Base-by-base conservation (phyloP, 148 eudicot species). In the Fagopyrum homotropicum region DNA sequence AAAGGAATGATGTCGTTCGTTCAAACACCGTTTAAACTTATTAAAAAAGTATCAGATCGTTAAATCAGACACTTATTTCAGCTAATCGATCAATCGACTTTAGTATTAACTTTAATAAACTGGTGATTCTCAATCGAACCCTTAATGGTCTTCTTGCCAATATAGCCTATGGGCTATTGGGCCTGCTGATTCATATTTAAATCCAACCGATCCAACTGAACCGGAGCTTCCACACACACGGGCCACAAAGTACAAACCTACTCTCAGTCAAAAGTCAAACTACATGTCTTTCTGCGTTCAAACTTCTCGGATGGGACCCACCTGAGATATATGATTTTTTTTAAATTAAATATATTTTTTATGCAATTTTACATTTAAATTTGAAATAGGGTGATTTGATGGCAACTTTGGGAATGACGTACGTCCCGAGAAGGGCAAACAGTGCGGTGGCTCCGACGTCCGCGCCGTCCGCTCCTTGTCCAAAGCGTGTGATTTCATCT, bases 381-480 rank as follows among this genome's bases (percentile, higher is more conserved):
- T 35, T 35, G n/a, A n/a, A n/a, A n/a, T n/a, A n/a, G n/a, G n/a
- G n/a, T 19, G 57, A 52, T 52, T 35, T 52, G 64, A 59, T 59
- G 64, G 26, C 12, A 19, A 19, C 4, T 56, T 56, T 56, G 60
- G 22, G 60, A 35, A 26, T 56, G 19, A 16, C 7, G 22, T 57
- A 16, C 7, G 22, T 57, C 64, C 64, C 64, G 64, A 57, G 64
- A 29, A 26, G 68, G 15, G 30, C 10, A 61, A 61, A 43, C 43
- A 61, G 68, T 61, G 68, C 68, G 43, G 15, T 61, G 40, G 68
- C 14, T 60, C 68, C 43, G 69, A 75, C 64, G 74, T 75, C 84
- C 84, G 88, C 86, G 86, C 86, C 86, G 86, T 83, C 86, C 86
- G 88, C 80, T 83, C 73, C 11, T 55, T 85, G 88, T 83, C 88